Conservation (phyloP, 164 flowering plant species). For the Dillenia suffruticosa region DNA sequence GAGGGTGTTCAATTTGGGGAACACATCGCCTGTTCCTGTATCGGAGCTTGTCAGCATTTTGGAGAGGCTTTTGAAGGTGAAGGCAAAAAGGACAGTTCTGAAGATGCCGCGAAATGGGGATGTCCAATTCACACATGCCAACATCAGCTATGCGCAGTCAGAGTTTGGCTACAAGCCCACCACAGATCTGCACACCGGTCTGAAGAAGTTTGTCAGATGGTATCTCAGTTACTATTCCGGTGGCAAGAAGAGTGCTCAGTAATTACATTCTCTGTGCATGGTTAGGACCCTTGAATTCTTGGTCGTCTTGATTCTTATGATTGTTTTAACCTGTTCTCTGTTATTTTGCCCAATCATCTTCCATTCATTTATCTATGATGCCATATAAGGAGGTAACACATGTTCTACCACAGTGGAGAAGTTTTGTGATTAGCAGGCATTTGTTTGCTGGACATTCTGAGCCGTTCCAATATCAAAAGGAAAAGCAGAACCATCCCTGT, state of each 20-base stretch:
- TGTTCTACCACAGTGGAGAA: constrained; percentile 21
- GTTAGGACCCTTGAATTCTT: constrained; percentile 40
- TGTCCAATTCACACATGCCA: constrained; percentile 88
- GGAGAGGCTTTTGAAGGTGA: constrained; percentile 78
- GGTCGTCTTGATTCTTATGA: constrained; percentile 51
- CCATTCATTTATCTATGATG: constrained; percentile 20
- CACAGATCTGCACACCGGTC: constrained; percentile 81
- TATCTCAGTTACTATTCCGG: constrained; percentile 55
- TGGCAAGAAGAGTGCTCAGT: constrained; percentile 57
- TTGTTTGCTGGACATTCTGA: constrained; percentile 15
- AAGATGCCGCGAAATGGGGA: constrained; percentile 94
- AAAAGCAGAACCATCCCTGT: constrained; percentile 18
- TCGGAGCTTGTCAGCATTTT: constrained; percentile 70
- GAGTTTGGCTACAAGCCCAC: constrained; percentile 87
- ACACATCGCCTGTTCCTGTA: constrained; percentile 79
- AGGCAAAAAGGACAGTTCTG: constrained; percentile 67
- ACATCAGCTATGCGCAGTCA: constrained; percentile 72
- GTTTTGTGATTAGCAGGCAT: constrained; percentile 25
- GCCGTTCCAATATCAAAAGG: constrained; percentile 16
- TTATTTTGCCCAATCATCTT: constrained; percentile 11
- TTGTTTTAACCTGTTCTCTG: constrained; percentile 33
- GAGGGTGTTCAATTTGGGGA: constrained; percentile 78
- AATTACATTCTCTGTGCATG: constrained; percentile 14
- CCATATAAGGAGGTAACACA: constrained; percentile 14
- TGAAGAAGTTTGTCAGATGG: constrained; percentile 84